These are phyloP conservation scores for Eucalyptus marginata DNA, from an alignment of 345 rosid species.

Conservation along the genomic window DNA sequence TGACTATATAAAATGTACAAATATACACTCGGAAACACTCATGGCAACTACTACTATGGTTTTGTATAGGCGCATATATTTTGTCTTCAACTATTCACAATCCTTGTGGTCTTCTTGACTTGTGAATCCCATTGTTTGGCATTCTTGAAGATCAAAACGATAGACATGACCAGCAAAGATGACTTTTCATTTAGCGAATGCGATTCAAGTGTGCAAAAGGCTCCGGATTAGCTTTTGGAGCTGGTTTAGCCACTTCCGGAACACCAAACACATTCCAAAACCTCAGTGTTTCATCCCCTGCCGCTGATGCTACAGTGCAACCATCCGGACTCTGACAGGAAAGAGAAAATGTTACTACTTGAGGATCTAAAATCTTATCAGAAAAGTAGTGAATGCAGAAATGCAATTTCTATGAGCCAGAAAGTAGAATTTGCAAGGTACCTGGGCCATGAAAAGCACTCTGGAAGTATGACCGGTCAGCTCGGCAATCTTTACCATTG, in stretches of 20 bases:
- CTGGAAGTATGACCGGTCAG: conserved; percentile 36
- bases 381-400: not conserved
- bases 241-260: conserved; percentile 41
- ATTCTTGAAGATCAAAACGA: not conserved
- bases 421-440: not conserved
- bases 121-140: not conserved
- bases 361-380: not conserved
- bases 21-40: not conserved
- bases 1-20: not conserved
- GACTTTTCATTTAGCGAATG: conserved; percentile 22
- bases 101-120: not conserved
- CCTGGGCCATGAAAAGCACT: conserved; percentile 32
- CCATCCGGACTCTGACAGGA: not conserved
- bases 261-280: conserved; percentile 69
- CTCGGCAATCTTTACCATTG: conserved; percentile 30
- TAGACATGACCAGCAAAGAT: not conserved
- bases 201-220: conserved; percentile 46
- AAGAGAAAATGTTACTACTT: not conserved
- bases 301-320: conserved; percentile 68
- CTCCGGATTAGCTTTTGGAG: conserved; percentile 32
- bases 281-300: conserved; percentile 58
- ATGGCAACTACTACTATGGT: not conserved
- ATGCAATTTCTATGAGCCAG: not conserved
- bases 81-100: not conserved
- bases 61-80: not conserved